These are phyloP conservation scores for Cercospora sp. DNA, from an alignment of 2,329 filamentous ascomycete genomes.

Conservation along the genomic window DNA sequence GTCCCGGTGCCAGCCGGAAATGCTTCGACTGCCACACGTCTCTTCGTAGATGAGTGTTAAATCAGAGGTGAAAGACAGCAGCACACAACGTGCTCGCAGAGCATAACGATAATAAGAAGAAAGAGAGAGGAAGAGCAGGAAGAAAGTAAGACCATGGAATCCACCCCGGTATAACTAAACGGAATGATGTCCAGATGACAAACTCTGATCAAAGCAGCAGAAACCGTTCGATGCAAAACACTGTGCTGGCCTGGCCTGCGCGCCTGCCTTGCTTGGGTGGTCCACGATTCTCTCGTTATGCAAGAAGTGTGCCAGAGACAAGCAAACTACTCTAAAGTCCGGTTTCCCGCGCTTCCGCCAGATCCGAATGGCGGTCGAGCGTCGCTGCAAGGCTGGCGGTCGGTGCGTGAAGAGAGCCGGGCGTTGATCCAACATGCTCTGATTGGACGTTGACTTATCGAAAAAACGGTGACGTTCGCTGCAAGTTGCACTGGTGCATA, in stretches of 20 bases:
- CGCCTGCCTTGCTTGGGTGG: neutral
- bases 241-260: neutral
- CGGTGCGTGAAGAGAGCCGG: neutral
- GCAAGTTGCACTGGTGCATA: neutral
- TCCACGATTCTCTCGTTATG: neutral
- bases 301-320: neutral
- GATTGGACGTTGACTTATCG: neutral
- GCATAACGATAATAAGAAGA: neutral
- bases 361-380: conserved; percentile 5
- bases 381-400: conserved; percentile 4
- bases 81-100: neutral
- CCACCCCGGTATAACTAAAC: neutral
- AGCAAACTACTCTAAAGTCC: conserved; percentile 3
- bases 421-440: neutral
- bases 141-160: neutral
- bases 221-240: neutral
- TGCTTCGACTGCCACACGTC: neutral
- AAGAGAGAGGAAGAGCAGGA: neutral
- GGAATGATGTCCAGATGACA: conserved; percentile 8
- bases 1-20: conserved; percentile 1
- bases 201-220: neutral
- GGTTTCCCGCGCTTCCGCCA: conserved; percentile 3
- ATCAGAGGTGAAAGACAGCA: neutral
- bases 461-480: neutral
- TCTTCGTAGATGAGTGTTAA: too few species aligned